These are phyloP conservation scores for Globisporangium emineosum DNA, from an alignment of 352 stramenopile species.

Conservation along the genomic window DNA sequence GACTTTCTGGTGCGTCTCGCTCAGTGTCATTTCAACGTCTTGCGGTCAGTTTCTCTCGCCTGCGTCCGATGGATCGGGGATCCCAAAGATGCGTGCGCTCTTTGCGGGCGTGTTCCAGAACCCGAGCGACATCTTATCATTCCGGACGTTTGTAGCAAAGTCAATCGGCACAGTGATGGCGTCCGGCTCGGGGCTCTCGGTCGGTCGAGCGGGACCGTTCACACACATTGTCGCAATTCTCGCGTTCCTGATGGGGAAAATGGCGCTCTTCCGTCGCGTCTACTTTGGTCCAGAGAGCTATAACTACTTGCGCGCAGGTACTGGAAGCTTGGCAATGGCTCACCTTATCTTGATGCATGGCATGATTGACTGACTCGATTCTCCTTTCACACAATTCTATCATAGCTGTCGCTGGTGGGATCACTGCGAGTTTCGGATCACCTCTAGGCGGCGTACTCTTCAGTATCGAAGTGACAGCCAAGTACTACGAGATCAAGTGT, in stretches of 20 bases:
- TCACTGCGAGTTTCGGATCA: slow-evolving; percentile 79
- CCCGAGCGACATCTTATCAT: slow-evolving; percentile 55
- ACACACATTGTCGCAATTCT: slow-evolving; percentile 77
- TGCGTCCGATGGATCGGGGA: slow-evolving; percentile 70
- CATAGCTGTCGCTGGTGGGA: slow-evolving; percentile 63
- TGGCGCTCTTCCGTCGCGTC: slow-evolving; percentile 61
- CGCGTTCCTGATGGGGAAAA: slow-evolving; percentile 60
- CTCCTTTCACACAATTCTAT: neutral
- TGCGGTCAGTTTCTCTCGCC: slow-evolving; percentile 61
- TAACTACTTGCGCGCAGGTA: slow-evolving; percentile 64
- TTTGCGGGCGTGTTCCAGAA: slow-evolving; percentile 78
- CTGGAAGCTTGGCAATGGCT: neutral
- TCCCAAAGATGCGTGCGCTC: slow-evolving; percentile 70
- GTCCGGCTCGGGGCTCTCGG: slow-evolving; percentile 62
- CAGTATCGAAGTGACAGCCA: slow-evolving; percentile 83
- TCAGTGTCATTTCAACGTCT: slow-evolving; percentile 50
- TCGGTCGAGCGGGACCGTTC: slow-evolving; percentile 67
- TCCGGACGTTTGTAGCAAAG: slow-evolving; percentile 62
- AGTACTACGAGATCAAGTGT: slow-evolving; percentile 85
- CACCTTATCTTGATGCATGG: neutral
- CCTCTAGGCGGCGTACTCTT: slow-evolving; percentile 77
- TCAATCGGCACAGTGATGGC: slow-evolving; percentile 65
- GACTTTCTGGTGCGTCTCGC: slow-evolving; percentile 56
- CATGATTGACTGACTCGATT: neutral
- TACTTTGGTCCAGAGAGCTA: slow-evolving; percentile 73